Conservation (phyloP, 2,329 filamentous ascomycete species). For the Colletotrichum tofieldiae region DNA sequence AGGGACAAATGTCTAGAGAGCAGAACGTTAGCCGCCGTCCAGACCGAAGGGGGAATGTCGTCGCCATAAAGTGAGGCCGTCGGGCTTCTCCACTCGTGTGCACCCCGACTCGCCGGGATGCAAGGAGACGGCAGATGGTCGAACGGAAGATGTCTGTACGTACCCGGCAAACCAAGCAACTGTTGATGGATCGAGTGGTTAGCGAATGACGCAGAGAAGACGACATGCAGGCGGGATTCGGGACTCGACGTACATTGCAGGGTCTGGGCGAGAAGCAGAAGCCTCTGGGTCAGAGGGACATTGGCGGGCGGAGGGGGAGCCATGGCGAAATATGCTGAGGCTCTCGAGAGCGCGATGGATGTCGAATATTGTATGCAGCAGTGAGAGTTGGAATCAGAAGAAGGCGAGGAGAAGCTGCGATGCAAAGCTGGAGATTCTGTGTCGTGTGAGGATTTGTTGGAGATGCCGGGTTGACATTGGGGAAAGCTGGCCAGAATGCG, state of each 20-base stretch:
- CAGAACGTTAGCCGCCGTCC: slow-evolving; percentile 5
- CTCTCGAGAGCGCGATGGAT: slow-evolving; percentile 17
- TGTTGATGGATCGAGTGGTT: slow-evolving; percentile 55
- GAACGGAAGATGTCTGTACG: slow-evolving; percentile 55
- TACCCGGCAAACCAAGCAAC: slow-evolving; percentile 89
- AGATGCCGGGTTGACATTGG: slow-evolving; percentile 31
- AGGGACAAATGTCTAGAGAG: slow-evolving; percentile 83
- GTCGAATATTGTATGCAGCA: slow-evolving; percentile 13
- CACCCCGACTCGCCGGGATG: slow-evolving; percentile 24
- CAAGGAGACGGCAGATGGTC: slow-evolving; percentile 37
- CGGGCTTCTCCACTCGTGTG: slow-evolving; percentile 13
- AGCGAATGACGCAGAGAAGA: slow-evolving; percentile 50
- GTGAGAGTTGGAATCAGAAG: not conserved
- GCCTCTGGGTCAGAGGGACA: slow-evolving; percentile 80
- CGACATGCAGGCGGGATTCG: slow-evolving; percentile 37
- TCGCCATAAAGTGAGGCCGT: not conserved
- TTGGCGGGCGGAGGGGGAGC: slow-evolving; percentile 80
- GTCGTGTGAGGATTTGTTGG: slow-evolving; percentile 33
- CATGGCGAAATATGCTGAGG: slow-evolving; percentile 30
- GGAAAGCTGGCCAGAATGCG: slow-evolving; percentile 43
- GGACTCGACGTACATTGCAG: slow-evolving; percentile 82
- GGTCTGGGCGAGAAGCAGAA: slow-evolving; percentile 86
- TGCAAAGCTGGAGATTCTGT: slow-evolving; percentile 9
- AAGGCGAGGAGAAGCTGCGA: not conserved
- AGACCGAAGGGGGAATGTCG: not conserved